phyloP scores from a whole-genome alignment of 2,329 filamentous ascomycete genomes.

The Volutella citrinella region DNA sequence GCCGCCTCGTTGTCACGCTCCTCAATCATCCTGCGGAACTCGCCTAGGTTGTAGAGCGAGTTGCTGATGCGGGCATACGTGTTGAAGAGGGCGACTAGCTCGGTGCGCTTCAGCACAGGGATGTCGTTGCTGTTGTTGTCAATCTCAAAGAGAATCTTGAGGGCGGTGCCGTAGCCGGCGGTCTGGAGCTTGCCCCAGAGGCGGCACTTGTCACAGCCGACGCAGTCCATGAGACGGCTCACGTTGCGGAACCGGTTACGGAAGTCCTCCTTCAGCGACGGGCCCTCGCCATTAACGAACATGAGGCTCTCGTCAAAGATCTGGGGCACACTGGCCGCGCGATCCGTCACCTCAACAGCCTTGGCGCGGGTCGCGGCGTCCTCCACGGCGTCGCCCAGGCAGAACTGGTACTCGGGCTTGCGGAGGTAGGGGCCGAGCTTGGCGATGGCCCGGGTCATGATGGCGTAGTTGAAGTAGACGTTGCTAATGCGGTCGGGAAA shows the following conservation, averaged over 20 bases:
- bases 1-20: too few relatives aligned
- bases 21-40: slow-evolving; percentile 62
- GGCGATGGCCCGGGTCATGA: slow-evolving; percentile 86
- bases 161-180: slow-evolving; percentile 86
- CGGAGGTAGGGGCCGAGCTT: slow-evolving; percentile 83
- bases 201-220: slow-evolving; percentile 96
- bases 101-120: slow-evolving; percentile 78
- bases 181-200: slow-evolving; percentile 98
- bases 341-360: slow-evolving; percentile 71
- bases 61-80: slow-evolving; percentile 85
- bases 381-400: slow-evolving; percentile 77
- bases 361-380: slow-evolving; percentile 78
- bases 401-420: slow-evolving; percentile 75
- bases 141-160: slow-evolving; percentile 96
- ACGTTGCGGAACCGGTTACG: slow-evolving; percentile 96
- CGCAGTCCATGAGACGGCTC: slow-evolving; percentile 95
- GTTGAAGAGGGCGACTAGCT: slow-evolving; percentile 92
- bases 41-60: slow-evolving; percentile 70
- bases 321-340: slow-evolving; percentile 65
- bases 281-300: slow-evolving; percentile 77
- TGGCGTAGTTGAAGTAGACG: slow-evolving; percentile 97
- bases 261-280: slow-evolving; percentile 92
- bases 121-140: slow-evolving; percentile 64
- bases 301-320: slow-evolving; percentile 96
- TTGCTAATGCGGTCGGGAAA: slow-evolving; percentile 93